phyloP scores from a whole-genome alignment of 768 basidiomycete species.

The Holtermannia corniformis region DNA sequence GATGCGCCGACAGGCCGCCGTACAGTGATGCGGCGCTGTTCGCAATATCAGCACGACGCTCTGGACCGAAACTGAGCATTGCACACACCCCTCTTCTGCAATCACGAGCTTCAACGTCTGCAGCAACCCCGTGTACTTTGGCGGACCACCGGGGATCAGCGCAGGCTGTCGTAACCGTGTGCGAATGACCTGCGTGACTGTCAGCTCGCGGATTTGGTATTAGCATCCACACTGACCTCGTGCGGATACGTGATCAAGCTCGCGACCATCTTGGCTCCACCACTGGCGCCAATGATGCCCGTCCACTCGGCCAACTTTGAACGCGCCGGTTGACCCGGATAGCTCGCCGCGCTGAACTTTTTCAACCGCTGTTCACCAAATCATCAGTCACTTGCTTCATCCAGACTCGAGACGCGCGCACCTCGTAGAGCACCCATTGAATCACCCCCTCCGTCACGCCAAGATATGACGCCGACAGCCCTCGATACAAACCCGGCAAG shows the following conservation, averaged over 20 bases:
- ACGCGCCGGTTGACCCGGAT: constrained; percentile 9
- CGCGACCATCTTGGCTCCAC: constrained; percentile 85
- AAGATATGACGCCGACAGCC: constrained; percentile 84
- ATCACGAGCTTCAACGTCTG: constrained; percentile 80
- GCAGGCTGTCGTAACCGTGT: constrained; percentile 85
- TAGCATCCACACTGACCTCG: no score
- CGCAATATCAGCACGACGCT: not conserved
- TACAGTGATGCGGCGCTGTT: constrained; percentile 63
- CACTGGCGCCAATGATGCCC: constrained; percentile 80
- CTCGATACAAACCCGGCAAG: constrained; percentile 82
- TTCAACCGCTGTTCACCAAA: constrained; percentile 58
- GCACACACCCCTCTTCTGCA: constrained; percentile 71
- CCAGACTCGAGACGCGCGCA: constrained; percentile 12
- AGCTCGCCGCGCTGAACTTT: constrained; percentile 44
- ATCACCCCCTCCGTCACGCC: constrained; percentile 95
- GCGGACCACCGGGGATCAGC: constrained; percentile 52
- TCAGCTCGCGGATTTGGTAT: no score
- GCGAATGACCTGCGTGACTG: no score
- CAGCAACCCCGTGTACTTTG: constrained; percentile 74
- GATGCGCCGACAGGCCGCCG: constrained; percentile 83
- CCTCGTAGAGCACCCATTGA: constrained; percentile 93
- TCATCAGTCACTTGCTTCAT: not conserved
- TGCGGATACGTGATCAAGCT: constrained; percentile 96
- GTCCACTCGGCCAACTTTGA: constrained; percentile 51
- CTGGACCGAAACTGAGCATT: not conserved